Base-by-base conservation (phyloP, 2,329 filamentous ascomycete species). In the Hypoxylon sp. region DNA sequence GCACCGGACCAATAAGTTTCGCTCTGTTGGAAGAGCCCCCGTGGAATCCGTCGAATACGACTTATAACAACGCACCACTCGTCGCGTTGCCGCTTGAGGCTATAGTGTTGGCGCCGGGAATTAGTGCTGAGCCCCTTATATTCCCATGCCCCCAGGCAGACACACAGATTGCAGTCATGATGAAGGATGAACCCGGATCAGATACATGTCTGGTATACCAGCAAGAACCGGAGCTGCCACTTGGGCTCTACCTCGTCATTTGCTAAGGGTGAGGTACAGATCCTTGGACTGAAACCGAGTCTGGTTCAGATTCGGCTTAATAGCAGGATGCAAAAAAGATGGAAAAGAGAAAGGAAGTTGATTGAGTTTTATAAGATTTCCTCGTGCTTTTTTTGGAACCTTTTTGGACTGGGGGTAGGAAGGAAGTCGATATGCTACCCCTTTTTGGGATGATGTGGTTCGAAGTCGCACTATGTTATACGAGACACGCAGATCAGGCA, bases 191-290 rank as follows among this genome's bases (percentile, higher is more conserved):
- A 5, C 65, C 67, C 0, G 52, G 69, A 29, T 68, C 73, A 2
- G 75, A 74, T 32, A 72, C 71, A 72, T 39, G 42, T 76, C 7
- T 69, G 74, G 42, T 73, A 71, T n/a, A 19, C 15, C 72, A 76
- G 52, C 63, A 46, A 3, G 42, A 32, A 6, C 21, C 66, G 0
- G 56, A 51, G 8, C 54, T 54, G 13, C 64, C 59, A 6, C 48
- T 71, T 8, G 75, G 75, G 51, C 32, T 76, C 62, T 74, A 72
- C 42, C 32, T 76, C 46, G n/a, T 66, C 8, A 75, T 68, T 21
- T 76, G 75, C 47, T 67, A n/a, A 68, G 32, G 1, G 2, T 3
- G 32, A 37, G 21, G 6, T 35, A 3, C 15, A 8, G 17, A n/a
- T 4, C 3, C 7, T 21, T 17, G 17, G 39, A 19, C 39, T 44